Evolutionary conservation across 1,139 yeast species (phyloP).

Genomic region (Waltiozyma sp.): DNA sequence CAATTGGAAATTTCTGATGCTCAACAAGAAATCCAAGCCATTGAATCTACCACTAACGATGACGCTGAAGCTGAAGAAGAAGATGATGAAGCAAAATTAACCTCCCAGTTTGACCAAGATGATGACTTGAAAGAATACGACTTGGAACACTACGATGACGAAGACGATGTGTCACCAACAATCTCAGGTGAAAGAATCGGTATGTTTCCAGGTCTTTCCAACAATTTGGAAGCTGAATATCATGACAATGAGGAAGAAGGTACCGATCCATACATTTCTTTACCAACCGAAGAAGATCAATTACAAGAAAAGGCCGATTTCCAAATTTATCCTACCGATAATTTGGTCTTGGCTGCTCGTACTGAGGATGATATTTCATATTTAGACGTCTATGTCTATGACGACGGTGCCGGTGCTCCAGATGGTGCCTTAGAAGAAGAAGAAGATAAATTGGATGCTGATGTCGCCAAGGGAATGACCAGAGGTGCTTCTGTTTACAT

Average conservation of each 20-base stretch:
- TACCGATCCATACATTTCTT: conserved; percentile 59
- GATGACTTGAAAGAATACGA: conserved; percentile 85
- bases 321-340: conserved; percentile 85
- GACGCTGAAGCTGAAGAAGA: conserved; percentile 15
- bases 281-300: conserved; percentile 51
- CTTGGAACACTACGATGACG: conserved; percentile 75
- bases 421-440: conserved; percentile 40
- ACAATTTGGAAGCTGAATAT: conserved; percentile 34
- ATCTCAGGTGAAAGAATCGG: conserved; percentile 29
- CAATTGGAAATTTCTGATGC: conserved; percentile 73
- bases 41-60: conserved; percentile 17
- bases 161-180: conserved; percentile 26
- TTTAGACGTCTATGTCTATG: conserved; percentile 87
- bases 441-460: conserved; percentile 16
- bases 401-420: conserved; percentile 84
- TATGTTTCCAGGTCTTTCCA: conserved; percentile 64
- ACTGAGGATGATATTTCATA: conserved; percentile 94
- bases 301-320: conserved; percentile 72
- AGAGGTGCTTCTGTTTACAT: conserved; percentile 73
- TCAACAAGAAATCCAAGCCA: conserved; percentile 41
- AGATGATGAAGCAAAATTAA: no score
- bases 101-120: conserved; percentile 52
- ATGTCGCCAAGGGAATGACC: conserved; percentile 16
- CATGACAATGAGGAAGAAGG: conserved; percentile 42
- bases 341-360: conserved; percentile 79